phyloP scores from a whole-genome alignment of 208 protist genomes.

The Acanthamoeba culbertsoni region DNA sequence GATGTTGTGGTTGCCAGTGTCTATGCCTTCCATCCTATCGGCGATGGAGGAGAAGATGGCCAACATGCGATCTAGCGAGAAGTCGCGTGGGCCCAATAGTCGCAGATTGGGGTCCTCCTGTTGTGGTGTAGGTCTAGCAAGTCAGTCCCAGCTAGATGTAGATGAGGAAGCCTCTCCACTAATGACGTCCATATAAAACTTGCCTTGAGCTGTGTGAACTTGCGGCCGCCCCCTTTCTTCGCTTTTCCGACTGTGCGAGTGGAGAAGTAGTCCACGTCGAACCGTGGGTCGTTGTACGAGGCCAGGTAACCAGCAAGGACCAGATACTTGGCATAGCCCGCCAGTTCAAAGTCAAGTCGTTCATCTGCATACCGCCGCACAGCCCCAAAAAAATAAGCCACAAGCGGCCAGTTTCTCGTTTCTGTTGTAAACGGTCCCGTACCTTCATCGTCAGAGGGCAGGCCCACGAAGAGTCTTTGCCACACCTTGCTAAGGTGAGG shows the following conservation, averaged over 20 bases:
- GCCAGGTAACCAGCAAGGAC: background rate
- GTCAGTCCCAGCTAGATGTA: too few relatives aligned
- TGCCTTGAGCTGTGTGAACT: background rate
- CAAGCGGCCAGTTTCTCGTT: background rate
- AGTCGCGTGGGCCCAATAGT: background rate
- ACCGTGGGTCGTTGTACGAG: slow-evolving; percentile 33
- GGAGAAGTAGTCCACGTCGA: slow-evolving; percentile 30
- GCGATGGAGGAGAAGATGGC: background rate
- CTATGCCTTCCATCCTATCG: background rate
- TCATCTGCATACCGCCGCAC: background rate
- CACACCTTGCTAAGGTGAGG: background rate
- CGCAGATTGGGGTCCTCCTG: slow-evolving; percentile 12
- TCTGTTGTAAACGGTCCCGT: background rate
- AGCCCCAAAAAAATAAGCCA: background rate
- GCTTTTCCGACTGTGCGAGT: background rate
- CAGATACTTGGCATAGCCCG: background rate
- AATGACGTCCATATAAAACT: background rate
- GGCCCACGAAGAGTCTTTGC: background rate
- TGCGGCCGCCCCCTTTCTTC: background rate
- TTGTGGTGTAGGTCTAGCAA: too few relatives aligned
- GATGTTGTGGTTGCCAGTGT: background rate
- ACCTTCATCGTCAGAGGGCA: background rate
- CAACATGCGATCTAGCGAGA: background rate
- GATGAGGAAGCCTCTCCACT: too few relatives aligned
- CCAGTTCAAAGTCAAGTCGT: slow-evolving; percentile 5